Evolutionary conservation across 2,329 filamentous ascomycete genomes (phyloP).

Genomic region (Colletotrichum phormii): DNA sequence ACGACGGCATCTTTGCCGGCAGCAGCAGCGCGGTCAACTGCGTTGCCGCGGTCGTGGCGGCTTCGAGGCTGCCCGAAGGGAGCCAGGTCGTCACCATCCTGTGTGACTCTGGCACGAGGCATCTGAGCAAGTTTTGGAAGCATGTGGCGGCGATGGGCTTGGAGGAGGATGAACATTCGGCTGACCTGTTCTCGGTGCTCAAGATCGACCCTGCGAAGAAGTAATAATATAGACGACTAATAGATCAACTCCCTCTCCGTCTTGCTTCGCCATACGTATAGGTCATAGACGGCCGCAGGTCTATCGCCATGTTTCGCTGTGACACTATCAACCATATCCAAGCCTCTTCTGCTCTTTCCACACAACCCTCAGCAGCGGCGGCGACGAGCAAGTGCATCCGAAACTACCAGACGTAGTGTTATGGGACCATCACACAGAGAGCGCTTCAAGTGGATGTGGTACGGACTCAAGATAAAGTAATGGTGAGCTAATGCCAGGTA

Average conservation of each 20-base stretch:
- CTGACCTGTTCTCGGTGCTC: conserved; percentile 63
- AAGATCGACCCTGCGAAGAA: conserved; percentile 50
- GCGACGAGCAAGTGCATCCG: neutral
- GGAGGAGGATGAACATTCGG: conserved; percentile 65
- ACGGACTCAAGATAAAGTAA: neutral
- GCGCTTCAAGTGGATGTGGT: neutral
- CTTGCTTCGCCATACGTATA: neutral
- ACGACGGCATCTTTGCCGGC: conserved; percentile 93
- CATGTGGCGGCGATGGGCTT: conserved; percentile 75
- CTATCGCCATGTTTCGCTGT: neutral
- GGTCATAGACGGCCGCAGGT: neutral
- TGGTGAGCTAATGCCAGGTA: conserved; percentile 5
- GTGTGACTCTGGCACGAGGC: conserved; percentile 85
- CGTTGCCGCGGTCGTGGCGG: conserved; percentile 79
- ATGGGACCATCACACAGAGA: neutral
- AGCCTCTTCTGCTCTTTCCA: neutral
- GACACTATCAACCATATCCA: neutral
- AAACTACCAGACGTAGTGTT: neutral
- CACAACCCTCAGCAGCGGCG: too few relatives aligned
- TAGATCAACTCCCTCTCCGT: neutral
- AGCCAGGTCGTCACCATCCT: conserved; percentile 84
- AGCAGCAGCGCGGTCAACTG: conserved; percentile 98
- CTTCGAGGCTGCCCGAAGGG: conserved; percentile 69
- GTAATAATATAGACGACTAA: neutral
- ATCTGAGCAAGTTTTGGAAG: conserved; percentile 89